Percentiles rank a stretch among this genome's conserved stretches.
Conservation (phyloP, 1,139 yeast species). For the Candida freyschussii region DNA sequence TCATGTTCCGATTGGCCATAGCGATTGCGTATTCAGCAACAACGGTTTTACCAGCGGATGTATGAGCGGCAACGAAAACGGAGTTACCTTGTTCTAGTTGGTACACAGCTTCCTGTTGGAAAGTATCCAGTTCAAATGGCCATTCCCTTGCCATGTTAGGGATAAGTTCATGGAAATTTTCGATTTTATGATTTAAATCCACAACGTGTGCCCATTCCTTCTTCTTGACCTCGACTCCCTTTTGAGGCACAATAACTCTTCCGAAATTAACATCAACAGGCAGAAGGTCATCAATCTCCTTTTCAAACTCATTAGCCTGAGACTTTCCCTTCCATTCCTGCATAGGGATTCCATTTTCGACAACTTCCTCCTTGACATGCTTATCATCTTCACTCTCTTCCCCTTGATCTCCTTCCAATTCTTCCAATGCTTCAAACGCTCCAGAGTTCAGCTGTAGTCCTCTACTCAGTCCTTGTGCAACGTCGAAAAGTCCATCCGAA, state of each 20-base stretch:
- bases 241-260: constrained; percentile 28
- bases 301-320: constrained; percentile 14
- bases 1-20: constrained; percentile 85
- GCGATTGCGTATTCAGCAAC: constrained; percentile 95
- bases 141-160: constrained; percentile 91
- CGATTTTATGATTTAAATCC: constrained; percentile 76
- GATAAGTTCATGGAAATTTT: constrained; percentile 79
- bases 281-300: constrained; percentile 69
- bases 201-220: constrained; percentile 95
- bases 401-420: constrained; percentile 17
- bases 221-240: constrained; percentile 23
- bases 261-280: constrained; percentile 58
- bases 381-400: constrained; percentile 23
- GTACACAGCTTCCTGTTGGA: constrained; percentile 95
- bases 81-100: constrained; percentile 97
- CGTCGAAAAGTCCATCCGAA: constrained; percentile 67
- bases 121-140: constrained; percentile 92
- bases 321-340: constrained; percentile 10
- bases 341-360: constrained; percentile 21
- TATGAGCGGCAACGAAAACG: constrained; percentile 97
- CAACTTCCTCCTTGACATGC: constrained; percentile 24
- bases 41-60: constrained; percentile 91
- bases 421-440: constrained; percentile 6
- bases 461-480: constrained; percentile 77
- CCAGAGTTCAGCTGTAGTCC: constrained; percentile 43